phyloP scores from a whole-genome alignment of 2,329 filamentous ascomycete genomes.

The Ceratocystis diversiconidia region DNA sequence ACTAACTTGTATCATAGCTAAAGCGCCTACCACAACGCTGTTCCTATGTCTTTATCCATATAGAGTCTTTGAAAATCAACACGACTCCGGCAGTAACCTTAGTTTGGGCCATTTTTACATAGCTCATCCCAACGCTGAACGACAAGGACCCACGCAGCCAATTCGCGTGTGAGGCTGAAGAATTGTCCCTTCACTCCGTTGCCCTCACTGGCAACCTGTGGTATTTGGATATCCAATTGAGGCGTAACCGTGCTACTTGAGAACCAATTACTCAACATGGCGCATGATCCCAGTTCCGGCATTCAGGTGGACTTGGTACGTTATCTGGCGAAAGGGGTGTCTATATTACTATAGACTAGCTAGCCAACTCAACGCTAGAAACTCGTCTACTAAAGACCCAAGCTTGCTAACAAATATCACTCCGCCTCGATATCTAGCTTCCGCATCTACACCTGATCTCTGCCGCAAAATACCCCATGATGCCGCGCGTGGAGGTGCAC shows the following conservation, averaged over 20 bases:
- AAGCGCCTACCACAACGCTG: neutral
- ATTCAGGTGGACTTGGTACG: conserved; percentile 32
- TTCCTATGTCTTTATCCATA: neutral
- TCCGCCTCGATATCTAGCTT: conserved; percentile 37
- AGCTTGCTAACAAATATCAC: neutral
- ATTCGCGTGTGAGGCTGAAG: conserved; percentile 1
- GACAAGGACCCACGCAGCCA: neutral
- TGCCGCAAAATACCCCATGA: conserved; percentile 62
- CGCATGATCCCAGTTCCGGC: conserved; percentile 31
- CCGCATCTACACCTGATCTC: conserved; percentile 85
- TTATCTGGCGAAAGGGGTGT: neutral
- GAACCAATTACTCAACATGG: conserved; percentile 24
- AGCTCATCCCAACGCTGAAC: neutral
- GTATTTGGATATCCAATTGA: no score
- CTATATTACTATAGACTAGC: neutral
- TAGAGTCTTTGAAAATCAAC: neutral
- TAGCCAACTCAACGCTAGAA: no score
- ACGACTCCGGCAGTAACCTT: no score
- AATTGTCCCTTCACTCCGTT: neutral
- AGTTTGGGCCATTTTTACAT: neutral
- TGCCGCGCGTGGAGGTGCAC: conserved; percentile 55
- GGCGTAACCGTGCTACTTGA: no score
- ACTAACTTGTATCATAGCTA: neutral
- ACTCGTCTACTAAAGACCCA: neutral
- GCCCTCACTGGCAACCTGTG: no score